A percentile compares a stretch with the other conserved stretches of the same genome.
Evolutionary conservation across 352 stramenopile species (phyloP).

Genomic region (Phytophthora megakarya): DNA sequence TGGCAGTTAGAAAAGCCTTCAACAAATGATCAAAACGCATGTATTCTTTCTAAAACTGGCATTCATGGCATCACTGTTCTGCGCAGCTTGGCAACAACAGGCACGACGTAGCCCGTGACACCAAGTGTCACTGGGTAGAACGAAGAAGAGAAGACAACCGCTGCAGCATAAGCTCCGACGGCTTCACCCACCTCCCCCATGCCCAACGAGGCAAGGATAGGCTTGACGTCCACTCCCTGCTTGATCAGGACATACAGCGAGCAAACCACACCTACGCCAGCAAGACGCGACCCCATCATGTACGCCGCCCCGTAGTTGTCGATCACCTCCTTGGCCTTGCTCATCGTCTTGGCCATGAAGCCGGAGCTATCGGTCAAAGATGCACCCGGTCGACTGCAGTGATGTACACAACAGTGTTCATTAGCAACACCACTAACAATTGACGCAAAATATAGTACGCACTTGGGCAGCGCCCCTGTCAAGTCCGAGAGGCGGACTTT

Average conservation of each 20-base stretch:
- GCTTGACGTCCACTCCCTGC: constrained; percentile 84
- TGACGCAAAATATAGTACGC: constrained; percentile 1
- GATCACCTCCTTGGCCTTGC: constrained; percentile 71
- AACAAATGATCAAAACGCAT: constrained; percentile 4
- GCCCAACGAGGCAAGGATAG: constrained; percentile 69
- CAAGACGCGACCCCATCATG: constrained; percentile 88
- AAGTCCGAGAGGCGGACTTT: constrained; percentile 76
- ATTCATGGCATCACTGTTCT: constrained; percentile 50
- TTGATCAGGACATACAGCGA: constrained; percentile 78
- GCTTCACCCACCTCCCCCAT: constrained; percentile 74
- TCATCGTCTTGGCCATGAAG: constrained; percentile 67
- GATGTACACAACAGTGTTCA: constrained; percentile 7
- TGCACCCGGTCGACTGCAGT: constrained; percentile 26
- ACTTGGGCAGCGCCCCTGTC: constrained; percentile 62
- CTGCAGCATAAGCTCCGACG: constrained; percentile 74
- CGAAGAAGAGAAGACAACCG: constrained; percentile 76
- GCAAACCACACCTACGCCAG: constrained; percentile 77
- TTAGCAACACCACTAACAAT: background rate
- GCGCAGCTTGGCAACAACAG: constrained; percentile 66
- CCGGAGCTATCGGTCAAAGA: constrained; percentile 27
- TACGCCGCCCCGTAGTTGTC: constrained; percentile 89
- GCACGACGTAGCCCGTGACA: constrained; percentile 75
- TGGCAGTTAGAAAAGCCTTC: constrained; percentile 11
- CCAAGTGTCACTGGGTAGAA: constrained; percentile 86
- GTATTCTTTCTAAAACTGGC: constrained; percentile 4